Conservation (phyloP, 2,329 filamentous ascomycete species). For the Westerdykella aurantiaca region DNA sequence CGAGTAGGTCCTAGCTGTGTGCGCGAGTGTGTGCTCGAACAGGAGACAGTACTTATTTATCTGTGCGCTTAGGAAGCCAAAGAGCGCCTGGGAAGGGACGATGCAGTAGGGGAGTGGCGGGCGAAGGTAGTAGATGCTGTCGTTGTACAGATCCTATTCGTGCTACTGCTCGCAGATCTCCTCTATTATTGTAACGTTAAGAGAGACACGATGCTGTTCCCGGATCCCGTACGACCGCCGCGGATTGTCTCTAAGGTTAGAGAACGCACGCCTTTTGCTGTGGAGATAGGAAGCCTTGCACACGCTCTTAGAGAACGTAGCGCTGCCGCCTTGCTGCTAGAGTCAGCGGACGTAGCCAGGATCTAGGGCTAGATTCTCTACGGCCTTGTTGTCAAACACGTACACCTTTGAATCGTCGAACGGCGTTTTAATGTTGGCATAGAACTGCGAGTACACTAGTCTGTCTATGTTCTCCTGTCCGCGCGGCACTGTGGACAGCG, state of each 20-base stretch:
- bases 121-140: not conserved
- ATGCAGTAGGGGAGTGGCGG: not conserved
- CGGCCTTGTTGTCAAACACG: not conserved
- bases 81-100: not conserved
- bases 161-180: no score
- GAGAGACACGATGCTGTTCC: not conserved
- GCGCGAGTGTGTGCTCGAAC: no score
- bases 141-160: no score
- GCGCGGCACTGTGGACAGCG: no score
- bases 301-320: not conserved
- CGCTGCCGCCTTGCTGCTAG: not conserved
- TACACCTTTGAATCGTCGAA: not conserved
- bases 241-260: no score
- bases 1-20: no score
- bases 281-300: no score
- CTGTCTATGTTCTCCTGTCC: no score
- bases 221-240: no score
- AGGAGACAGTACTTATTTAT: not conserved
- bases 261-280: no score
- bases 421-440: not conserved
- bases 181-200: no score
- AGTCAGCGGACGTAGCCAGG: not conserved
- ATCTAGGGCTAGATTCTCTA: not conserved
- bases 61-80: not conserved
- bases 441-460: no score